Percentiles rank a stretch among this genome's conserved stretches.
Conservation (phyloP, 140 eudicot species). For the Senecio squalidus region DNA sequence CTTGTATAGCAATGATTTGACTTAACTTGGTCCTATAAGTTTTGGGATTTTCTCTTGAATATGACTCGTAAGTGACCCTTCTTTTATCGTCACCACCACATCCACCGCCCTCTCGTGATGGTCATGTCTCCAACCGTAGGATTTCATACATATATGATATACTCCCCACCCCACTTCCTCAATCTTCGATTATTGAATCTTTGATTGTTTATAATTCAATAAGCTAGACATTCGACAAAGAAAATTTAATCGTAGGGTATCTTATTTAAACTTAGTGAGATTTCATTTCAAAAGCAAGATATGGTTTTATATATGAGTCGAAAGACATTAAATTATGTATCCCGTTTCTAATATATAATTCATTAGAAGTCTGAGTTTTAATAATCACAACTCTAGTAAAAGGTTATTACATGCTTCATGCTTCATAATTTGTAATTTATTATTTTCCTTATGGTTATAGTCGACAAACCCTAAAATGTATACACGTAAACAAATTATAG, state of each 20-base stretch:
- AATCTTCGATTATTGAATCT: neutral
- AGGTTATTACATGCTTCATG: too few species aligned
- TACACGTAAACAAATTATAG: too few species aligned
- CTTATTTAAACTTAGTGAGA: neutral
- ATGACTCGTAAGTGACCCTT: slow-evolving; percentile 24
- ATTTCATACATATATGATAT: neutral
- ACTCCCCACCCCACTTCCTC: slow-evolving; percentile 16
- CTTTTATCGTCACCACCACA: slow-evolving; percentile 6
- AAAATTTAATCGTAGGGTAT: slow-evolving; percentile 1
- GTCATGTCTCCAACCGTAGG: slow-evolving; percentile 4
- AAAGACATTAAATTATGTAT: too few species aligned
- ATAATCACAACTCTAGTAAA: too few species aligned
- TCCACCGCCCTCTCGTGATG: slow-evolving; percentile 24
- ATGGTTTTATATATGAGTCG: too few species aligned
- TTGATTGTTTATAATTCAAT: slow-evolving; percentile 3
- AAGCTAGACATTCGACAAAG: neutral
- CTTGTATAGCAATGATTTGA: slow-evolving; percentile 22
- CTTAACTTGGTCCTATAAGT: slow-evolving; percentile 22
- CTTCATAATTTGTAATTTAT: too few species aligned
- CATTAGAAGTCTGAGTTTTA: too few species aligned
- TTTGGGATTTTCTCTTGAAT: slow-evolving; percentile 23
- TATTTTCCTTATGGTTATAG: too few species aligned
- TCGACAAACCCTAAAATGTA: too few species aligned
- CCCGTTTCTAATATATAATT: too few species aligned
- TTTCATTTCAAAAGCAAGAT: neutral